A percentile compares a stretch with the other conserved stretches of the same genome.
Conservation (phyloP, 805 yeast species). For the Diddensiella transvaalensis region DNA sequence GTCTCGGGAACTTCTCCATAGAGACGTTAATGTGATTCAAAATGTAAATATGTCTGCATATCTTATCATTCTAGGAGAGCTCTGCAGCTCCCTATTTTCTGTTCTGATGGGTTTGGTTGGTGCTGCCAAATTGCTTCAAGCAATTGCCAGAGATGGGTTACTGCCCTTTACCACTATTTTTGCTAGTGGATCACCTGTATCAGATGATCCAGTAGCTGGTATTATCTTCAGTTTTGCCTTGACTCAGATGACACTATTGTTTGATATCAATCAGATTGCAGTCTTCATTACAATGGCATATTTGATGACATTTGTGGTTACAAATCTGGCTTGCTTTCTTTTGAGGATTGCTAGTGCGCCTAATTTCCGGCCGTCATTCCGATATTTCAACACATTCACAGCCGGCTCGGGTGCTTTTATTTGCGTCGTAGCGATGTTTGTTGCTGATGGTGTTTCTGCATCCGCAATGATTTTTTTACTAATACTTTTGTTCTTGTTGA, state of each 20-base stretch:
- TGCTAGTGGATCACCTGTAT: slow-evolving; percentile 43
- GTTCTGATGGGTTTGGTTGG: slow-evolving; percentile 95
- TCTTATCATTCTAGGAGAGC: slow-evolving; percentile 80
- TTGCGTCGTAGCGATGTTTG: slow-evolving; percentile 82
- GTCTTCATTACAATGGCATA: slow-evolving; percentile 96
- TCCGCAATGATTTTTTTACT: slow-evolving; percentile 65
- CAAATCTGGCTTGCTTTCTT: slow-evolving; percentile 89
- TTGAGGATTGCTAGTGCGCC: slow-evolving; percentile 91
- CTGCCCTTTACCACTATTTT: slow-evolving; percentile 74
- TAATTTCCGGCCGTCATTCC: slow-evolving; percentile 95
- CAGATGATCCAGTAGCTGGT: slow-evolving; percentile 58
- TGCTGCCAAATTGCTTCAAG: slow-evolving; percentile 86
- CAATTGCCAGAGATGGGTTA: slow-evolving; percentile 83
- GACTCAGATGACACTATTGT: slow-evolving; percentile 80
- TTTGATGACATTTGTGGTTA: slow-evolving; percentile 90
- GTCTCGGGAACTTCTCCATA: slow-evolving; percentile 72
- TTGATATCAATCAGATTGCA: slow-evolving; percentile 92
- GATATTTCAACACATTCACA: slow-evolving; percentile 75
- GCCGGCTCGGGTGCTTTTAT: slow-evolving; percentile 71
- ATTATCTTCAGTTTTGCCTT: slow-evolving; percentile 74
- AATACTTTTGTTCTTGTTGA: slow-evolving; percentile 62
- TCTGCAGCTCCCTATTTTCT: slow-evolving; percentile 86
- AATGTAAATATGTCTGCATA: slow-evolving; percentile 66
- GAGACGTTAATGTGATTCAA: slow-evolving; percentile 83
- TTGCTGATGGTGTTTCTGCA: slow-evolving; percentile 91